phyloP scores from a whole-genome alignment of 2,329 filamentous ascomycete species.

The Rachicladosporium sp. region DNA sequence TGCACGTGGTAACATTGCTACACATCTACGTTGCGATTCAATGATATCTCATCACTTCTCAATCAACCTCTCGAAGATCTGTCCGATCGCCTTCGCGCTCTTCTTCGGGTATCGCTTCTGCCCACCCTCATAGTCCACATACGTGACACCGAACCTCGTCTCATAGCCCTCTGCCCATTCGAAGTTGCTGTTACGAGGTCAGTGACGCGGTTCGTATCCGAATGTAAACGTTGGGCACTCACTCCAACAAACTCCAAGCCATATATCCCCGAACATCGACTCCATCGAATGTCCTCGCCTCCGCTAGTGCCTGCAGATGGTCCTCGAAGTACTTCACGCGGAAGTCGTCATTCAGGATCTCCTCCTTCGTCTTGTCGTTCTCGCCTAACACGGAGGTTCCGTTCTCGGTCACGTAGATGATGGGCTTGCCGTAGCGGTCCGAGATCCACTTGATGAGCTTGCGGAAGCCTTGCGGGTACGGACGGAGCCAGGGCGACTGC shows the following conservation, averaged over 20 bases:
- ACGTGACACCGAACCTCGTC: conserved; percentile 74
- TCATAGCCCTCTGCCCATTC: conserved; percentile 88
- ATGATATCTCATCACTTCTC: background rate
- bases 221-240: conserved; percentile 21
- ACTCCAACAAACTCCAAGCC: conserved; percentile 80
- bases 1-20: too few species aligned
- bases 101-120: conserved; percentile 77
- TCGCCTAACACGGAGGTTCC: conserved; percentile 75
- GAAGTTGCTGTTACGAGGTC: conserved; percentile 49
- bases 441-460: conserved; percentile 66
- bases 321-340: conserved; percentile 65
- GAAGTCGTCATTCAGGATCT: conserved; percentile 73
- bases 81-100: conserved; percentile 56
- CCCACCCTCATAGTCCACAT: conserved; percentile 66
- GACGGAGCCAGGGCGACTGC: conserved; percentile 69
- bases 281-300: conserved; percentile 58
- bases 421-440: conserved; percentile 61
- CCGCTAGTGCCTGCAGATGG: conserved; percentile 66
- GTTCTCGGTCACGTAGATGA: conserved; percentile 82
- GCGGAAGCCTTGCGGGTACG: conserved; percentile 63
- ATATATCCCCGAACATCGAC: conserved; percentile 70
- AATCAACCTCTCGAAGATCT: conserved; percentile 3
- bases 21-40: too few species aligned
- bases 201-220: background rate
- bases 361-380: conserved; percentile 57